Conservation (phyloP, 169 alveolate species). For the Plasmodium falciparum region DNA sequence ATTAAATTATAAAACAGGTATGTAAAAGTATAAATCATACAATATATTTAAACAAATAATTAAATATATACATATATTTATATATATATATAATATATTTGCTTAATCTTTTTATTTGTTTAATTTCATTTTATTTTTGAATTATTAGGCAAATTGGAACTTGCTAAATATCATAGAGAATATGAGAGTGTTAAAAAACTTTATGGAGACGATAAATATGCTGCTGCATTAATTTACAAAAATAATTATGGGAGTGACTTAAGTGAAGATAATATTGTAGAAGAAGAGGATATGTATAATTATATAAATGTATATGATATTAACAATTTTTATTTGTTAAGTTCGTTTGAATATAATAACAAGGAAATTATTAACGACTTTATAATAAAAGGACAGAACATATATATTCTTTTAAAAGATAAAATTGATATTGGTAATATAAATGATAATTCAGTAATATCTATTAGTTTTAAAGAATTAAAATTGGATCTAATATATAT, state of each 20-base stretch:
- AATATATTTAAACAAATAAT: background rate
- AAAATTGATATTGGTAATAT: slow-evolving; percentile 62
- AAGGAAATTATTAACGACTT: slow-evolving; percentile 59
- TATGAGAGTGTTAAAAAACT: slow-evolving; percentile 58
- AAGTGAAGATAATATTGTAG: background rate
- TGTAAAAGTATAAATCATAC: background rate
- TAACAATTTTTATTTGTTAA: slow-evolving; percentile 19
- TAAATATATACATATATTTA: slow-evolving; percentile 6
- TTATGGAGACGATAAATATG: slow-evolving; percentile 37
- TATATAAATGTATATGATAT: slow-evolving; percentile 48
- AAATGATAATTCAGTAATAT: slow-evolving; percentile 11
- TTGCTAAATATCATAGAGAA: slow-evolving; percentile 37
- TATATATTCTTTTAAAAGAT: slow-evolving; percentile 26
- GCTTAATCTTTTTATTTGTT: background rate
- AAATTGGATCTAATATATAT: slow-evolving; percentile 35
- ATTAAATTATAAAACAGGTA: slow-evolving; percentile 74
- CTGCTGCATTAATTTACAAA: slow-evolving; percentile 38
- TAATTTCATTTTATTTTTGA: background rate
- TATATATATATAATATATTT: background rate
- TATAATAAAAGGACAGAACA: slow-evolving; percentile 35
- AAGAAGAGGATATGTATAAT: slow-evolving; percentile 20
- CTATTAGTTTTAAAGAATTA: slow-evolving; percentile 34
- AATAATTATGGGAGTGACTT: background rate
- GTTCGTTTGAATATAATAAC: slow-evolving; percentile 28
- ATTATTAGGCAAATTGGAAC: slow-evolving; percentile 27